Base-by-base conservation (phyloP, 2,329 filamentous ascomycete genomes). In the Aspergillus sojae region DNA sequence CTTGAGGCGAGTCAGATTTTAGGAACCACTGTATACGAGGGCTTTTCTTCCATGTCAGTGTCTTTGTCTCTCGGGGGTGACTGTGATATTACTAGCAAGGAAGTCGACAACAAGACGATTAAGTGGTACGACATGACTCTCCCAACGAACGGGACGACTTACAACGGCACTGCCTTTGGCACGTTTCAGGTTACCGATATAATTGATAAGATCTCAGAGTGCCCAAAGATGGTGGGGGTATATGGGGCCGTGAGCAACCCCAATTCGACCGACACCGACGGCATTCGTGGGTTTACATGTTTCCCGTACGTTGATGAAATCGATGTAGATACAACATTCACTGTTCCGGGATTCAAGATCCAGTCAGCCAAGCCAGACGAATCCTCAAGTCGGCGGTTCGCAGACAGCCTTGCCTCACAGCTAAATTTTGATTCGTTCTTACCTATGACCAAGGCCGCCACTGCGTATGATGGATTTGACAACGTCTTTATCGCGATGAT, bases 241-340 rank as follows among this genome's bases (percentile, higher is more conserved):
- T 65, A 69, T 53, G 66, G 66, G 23, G 32, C 57, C 10, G n/a
- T 68, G 32, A 26, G 19, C 45, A 60, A 62, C 9, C 46, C 55
- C 4, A 62, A 62, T 28, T 59, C 61, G 14, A 59, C 61, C 6
- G 28, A 39, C n/a, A 59, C 61, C 2, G 45, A 39, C 39, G 46
- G 66, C 52, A 66, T 68, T 30, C 58, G 53, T n/a, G 65, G 66
- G 4, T 57, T 70, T 54, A 57, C 60, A 41, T 71, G 68, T 62
- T 61, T 58, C 12, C 65, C 66, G 53, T 59, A 64, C 52, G 30
- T 72, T 12, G 64, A 72, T n/a, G 61, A 66, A 48, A 64, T 71
- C 4, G 58, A 72, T 16, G 60, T 65, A 5, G 64, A 66, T n/a
- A 59, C 59, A n/a, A 65, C 50, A 12, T 62, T 69, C 26, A 41